phyloP scores from a whole-genome alignment of 2,329 filamentous ascomycete genomes.

The Cladosporium sp. region DNA sequence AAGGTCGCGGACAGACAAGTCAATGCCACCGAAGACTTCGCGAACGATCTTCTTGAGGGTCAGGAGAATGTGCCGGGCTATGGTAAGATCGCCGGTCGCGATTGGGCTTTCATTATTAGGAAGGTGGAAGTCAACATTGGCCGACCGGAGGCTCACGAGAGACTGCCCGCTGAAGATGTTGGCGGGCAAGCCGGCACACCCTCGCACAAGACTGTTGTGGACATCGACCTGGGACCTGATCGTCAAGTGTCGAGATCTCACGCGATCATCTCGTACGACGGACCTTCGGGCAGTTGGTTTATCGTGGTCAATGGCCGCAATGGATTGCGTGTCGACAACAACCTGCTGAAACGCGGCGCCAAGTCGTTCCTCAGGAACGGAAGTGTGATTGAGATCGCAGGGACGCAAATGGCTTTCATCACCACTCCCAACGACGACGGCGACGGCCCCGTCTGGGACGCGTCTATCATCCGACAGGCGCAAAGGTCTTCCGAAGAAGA shows the following conservation, averaged over 20 bases:
- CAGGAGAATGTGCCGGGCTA: slow-evolving; percentile 54
- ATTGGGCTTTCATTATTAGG: slow-evolving; percentile 81
- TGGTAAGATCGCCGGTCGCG: slow-evolving; percentile 72
- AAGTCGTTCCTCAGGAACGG: slow-evolving; percentile 69
- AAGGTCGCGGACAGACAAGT: slow-evolving; percentile 44
- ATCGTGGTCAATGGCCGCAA: slow-evolving; percentile 87
- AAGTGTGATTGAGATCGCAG: slow-evolving; percentile 83
- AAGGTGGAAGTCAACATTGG: slow-evolving; percentile 71
- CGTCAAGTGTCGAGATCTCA: slow-evolving; percentile 46
- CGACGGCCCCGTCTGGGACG: slow-evolving; percentile 59
- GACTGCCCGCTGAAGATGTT: slow-evolving; percentile 20
- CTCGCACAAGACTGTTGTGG: slow-evolving; percentile 48
- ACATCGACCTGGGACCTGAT: slow-evolving; percentile 70
- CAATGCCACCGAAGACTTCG: slow-evolving; percentile 52
- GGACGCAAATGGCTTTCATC: slow-evolving; percentile 98
- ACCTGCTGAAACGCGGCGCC: slow-evolving; percentile 59
- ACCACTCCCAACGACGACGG: slow-evolving; percentile 69
- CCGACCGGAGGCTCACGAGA: slow-evolving; percentile 44
- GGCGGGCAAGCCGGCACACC: slow-evolving; percentile 19
- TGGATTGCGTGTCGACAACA: slow-evolving; percentile 76
- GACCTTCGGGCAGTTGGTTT: slow-evolving; percentile 59
- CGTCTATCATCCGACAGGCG: slow-evolving; percentile 32
- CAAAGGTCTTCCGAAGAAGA: slow-evolving; percentile 38
- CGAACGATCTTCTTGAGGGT: slow-evolving; percentile 44
- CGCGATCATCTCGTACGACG: slow-evolving; percentile 44